These are phyloP conservation scores for Euphorbia pulcherrima DNA, from an alignment of 345 rosid genomes.

Conservation along the genomic window DNA sequence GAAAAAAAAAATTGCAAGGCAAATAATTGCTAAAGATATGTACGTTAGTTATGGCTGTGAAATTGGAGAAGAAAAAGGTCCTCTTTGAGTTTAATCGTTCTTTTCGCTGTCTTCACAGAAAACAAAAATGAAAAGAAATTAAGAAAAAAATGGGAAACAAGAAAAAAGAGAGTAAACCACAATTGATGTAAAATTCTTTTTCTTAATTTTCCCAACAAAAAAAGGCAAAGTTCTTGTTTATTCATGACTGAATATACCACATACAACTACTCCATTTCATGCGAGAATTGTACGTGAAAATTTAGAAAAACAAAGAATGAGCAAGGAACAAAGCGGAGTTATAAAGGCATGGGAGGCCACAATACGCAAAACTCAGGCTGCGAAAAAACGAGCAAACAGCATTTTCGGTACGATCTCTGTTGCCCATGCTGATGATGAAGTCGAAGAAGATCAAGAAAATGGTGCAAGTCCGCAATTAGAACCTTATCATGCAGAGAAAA, in stretches of 20 bases:
- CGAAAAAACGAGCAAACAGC: conserved; percentile 82
- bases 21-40: neutral
- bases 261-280: neutral
- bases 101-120: conserved; percentile 28
- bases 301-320: conserved; percentile 27
- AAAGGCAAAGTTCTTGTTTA: neutral
- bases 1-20: neutral
- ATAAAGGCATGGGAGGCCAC: conserved; percentile 93
- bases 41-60: conserved; percentile 13
- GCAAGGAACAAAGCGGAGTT: conserved; percentile 63
- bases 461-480: conserved; percentile 23
- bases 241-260: conserved; percentile 5
- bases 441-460: conserved; percentile 23
- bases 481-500: conserved; percentile 54
- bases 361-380: conserved; percentile 78
- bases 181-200: conserved; percentile 4
- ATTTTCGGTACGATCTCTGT: conserved; percentile 65
- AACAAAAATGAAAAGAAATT: conserved; percentile 1
- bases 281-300: neutral
- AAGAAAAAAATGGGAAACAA: neutral
- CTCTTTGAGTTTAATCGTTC: conserved; percentile 29
- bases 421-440: conserved; percentile 48
- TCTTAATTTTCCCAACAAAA: neutral
- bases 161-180: neutral
- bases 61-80: conserved; percentile 20